These are phyloP conservation scores for Hordeum pubiflorum DNA, from an alignment of 202 grass and related monocot species.

Conservation along the genomic window DNA sequence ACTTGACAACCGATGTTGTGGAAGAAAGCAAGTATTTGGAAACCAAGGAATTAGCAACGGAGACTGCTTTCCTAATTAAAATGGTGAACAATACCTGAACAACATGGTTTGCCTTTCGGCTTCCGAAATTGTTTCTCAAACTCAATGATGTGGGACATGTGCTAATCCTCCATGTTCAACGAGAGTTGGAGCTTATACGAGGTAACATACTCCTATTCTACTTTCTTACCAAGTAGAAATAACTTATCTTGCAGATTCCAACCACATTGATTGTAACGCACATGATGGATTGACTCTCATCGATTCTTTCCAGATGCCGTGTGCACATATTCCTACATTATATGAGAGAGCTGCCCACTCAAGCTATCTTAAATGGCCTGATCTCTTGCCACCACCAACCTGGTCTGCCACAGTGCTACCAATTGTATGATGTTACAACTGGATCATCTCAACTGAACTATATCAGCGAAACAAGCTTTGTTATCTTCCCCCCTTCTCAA, in stretches of 20 bases:
- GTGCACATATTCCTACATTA: constrained; percentile 1
- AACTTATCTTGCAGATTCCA: neutral
- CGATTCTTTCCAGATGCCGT: neutral
- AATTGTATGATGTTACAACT: neutral
- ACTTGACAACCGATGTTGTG: constrained; percentile 72
- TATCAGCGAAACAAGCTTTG: neutral
- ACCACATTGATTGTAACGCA: neutral
- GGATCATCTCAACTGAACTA: neutral
- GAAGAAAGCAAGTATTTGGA: constrained; percentile 92
- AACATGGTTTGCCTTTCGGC: neutral
- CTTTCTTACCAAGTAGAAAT: neutral
- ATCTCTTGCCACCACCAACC: neutral
- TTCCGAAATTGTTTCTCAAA: constrained; percentile 15
- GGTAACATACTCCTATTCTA: constrained; percentile 9
- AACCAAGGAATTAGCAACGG: constrained; percentile 68
- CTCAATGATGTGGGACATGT: neutral
- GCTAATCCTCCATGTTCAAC: neutral
- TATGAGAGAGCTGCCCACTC: neutral
- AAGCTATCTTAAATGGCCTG: neutral
- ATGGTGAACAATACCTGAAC: constrained; percentile 57
- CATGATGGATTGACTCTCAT: neutral
- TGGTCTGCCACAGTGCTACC: neutral
- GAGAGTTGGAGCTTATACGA: constrained; percentile 18
- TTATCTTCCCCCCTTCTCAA: neutral
- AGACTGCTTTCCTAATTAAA: constrained; percentile 90